Evolutionary conservation across 495 filamentous ascomycete species (phyloP).

Genomic region (Hypoxylon fuscum): DNA sequence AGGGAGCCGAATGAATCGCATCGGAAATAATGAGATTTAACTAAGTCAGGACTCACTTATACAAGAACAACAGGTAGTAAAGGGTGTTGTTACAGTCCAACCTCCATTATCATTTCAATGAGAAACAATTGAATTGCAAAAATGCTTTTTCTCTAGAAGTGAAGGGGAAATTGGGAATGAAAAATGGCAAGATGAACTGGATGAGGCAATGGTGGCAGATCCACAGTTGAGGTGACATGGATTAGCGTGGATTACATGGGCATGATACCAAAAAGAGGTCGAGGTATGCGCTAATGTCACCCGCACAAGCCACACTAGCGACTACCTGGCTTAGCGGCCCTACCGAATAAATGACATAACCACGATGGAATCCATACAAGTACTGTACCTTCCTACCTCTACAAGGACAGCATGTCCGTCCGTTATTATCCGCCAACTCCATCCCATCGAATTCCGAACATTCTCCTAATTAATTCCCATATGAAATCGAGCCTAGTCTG

Average conservation of each 20-base stretch:
- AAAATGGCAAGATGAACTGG: conserved; percentile 32
- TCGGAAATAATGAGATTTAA: background rate
- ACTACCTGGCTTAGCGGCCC: conserved; percentile 20
- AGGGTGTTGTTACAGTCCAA: conserved; percentile 32
- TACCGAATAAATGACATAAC: conserved; percentile 37
- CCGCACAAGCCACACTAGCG: conserved; percentile 27
- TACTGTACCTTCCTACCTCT: too few relatives aligned
- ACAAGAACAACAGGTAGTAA: conserved; percentile 42
- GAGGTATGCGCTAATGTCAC: background rate
- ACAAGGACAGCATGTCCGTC: conserved; percentile 9
- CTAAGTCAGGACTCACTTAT: conserved; percentile 35
- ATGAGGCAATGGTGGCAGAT: conserved; percentile 41
- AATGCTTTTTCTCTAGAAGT: conserved; percentile 9
- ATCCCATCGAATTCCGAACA: conserved; percentile 18
- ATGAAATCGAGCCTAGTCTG: background rate
- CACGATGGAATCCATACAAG: conserved; percentile 5
- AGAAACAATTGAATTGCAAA: conserved; percentile 27
- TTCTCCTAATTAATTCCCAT: conserved; percentile 18
- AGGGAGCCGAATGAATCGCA: conserved; percentile 13
- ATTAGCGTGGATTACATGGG: background rate
- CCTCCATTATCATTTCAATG: conserved; percentile 28
- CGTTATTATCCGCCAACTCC: conserved; percentile 33
- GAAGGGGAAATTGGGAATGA: conserved; percentile 5
- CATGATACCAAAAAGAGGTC: too few relatives aligned
- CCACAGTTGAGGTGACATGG: conserved; percentile 29